A percentile compares a stretch with the other conserved stretches of the same genome.
Evolutionary conservation across 495 filamentous ascomycete genomes (phyloP).

Genomic region (Neurospora cerealis): DNA sequence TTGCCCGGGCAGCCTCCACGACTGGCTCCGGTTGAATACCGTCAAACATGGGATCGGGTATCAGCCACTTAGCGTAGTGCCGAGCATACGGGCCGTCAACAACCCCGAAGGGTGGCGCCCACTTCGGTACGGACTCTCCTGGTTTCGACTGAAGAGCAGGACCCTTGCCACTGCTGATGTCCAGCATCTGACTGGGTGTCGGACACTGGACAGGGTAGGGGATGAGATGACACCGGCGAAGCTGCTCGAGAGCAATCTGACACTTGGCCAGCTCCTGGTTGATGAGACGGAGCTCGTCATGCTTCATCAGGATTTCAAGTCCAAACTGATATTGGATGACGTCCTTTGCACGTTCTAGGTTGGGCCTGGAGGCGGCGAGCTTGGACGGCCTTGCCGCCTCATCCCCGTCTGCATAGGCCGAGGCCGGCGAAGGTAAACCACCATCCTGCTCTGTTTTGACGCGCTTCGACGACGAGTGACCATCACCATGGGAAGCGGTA

Average conservation of each 20-base stretch:
- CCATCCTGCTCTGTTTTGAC: slow-evolving; percentile 25
- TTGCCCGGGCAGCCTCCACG: slow-evolving; percentile 28
- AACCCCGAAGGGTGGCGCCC: slow-evolving; percentile 78
- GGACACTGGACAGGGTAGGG: slow-evolving; percentile 65
- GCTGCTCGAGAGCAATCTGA: slow-evolving; percentile 87
- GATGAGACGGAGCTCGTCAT: slow-evolving; percentile 85
- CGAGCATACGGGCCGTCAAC: slow-evolving; percentile 84
- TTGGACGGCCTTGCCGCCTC: slow-evolving; percentile 8
- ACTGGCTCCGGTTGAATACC: slow-evolving; percentile 39
- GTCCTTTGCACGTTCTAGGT: slow-evolving; percentile 46
- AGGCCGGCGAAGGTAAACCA: slow-evolving; percentile 22
- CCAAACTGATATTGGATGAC: slow-evolving; percentile 77
- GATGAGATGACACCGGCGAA: slow-evolving; percentile 82
- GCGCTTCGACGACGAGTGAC: slow-evolving; percentile 21
- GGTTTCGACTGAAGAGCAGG: slow-evolving; percentile 47
- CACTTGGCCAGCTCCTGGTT: slow-evolving; percentile 96
- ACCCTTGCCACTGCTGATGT: slow-evolving; percentile 63
- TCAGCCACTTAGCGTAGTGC: slow-evolving; percentile 90
- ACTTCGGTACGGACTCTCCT: slow-evolving; percentile 50
- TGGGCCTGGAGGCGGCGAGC: slow-evolving; percentile 8
- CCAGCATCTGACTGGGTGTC: slow-evolving; percentile 48
- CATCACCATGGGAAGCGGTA: slow-evolving; percentile 2
- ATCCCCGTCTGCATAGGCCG: slow-evolving; percentile 15
- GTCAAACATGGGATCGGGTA: slow-evolving; percentile 82
- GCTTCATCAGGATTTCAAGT: slow-evolving; percentile 87